Conservation (phyloP, 108 stramenopile genomes). For the Asterionellopsis glacialis region DNA sequence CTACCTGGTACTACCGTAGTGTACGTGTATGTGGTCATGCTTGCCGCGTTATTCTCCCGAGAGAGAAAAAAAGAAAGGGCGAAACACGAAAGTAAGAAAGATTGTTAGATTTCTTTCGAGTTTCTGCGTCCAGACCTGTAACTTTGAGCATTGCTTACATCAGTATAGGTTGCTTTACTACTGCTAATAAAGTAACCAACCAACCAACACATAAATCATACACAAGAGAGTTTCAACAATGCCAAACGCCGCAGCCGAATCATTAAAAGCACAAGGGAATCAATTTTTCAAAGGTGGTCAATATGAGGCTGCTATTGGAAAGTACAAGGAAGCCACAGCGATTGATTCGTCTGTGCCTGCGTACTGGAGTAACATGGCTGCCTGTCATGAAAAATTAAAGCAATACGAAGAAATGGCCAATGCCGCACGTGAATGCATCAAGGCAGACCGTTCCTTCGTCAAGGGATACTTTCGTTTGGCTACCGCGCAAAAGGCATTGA, state of each 20-base stretch:
- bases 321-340: conserved; percentile 86
- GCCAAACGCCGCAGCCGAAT: conserved; percentile 74
- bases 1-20: too few relatives aligned
- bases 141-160: too few relatives aligned
- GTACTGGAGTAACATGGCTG: conserved; percentile 91
- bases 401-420: conserved; percentile 90
- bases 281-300: conserved; percentile 83
- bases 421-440: conserved; percentile 88
- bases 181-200: too few relatives aligned
- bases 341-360: conserved; percentile 72
- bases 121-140: too few relatives aligned
- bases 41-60: too few relatives aligned
- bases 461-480: conserved; percentile 97
- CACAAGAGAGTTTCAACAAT: too few relatives aligned
- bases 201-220: too few relatives aligned
- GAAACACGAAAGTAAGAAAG: too few relatives aligned
- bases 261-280: conserved; percentile 85
- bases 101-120: too few relatives aligned
- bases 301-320: conserved; percentile 76
- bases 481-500: conserved; percentile 76
- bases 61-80: too few relatives aligned
- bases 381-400: conserved; percentile 88
- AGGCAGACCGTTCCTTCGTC: conserved; percentile 91
- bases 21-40: too few relatives aligned
- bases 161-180: too few relatives aligned